Evolutionary conservation across 305 asterid species (phyloP).

Genomic region (Petunia hybrid): DNA sequence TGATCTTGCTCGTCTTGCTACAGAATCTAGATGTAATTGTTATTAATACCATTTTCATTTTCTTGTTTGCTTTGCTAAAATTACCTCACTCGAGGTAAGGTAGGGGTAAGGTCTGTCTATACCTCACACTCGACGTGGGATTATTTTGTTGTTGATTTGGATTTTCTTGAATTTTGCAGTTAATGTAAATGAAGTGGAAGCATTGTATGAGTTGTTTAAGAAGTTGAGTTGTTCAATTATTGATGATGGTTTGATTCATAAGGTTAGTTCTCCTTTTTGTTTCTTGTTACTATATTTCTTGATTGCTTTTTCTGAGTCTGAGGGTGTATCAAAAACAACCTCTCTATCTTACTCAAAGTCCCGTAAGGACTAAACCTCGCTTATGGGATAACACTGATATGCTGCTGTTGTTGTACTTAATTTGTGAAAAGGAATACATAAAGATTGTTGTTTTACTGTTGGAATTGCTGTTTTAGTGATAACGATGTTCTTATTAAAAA

Average conservation of each 20-base stretch:
- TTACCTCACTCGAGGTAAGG: no score
- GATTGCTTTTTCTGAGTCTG: background rate
- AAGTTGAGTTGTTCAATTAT: conserved; percentile 65
- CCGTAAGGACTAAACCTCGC: no score
- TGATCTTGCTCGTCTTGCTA: conserved; percentile 56
- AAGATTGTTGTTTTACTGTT: no score
- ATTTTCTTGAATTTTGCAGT: conserved; percentile 33
- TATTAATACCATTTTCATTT: background rate
- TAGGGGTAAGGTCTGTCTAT: no score
- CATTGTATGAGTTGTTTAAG: conserved; percentile 68
- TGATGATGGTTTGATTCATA: conserved; percentile 72
- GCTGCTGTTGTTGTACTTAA: no score
- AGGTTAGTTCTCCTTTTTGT: conserved; percentile 45
- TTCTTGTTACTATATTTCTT: background rate
- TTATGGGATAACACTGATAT: no score
- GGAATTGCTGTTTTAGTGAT: no score
- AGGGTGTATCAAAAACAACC: no score
- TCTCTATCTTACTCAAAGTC: no score
- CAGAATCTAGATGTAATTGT: conserved; percentile 66
- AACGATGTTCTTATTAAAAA: no score
- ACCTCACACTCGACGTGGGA: background rate
- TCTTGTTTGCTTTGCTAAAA: background rate
- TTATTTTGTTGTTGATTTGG: background rate
- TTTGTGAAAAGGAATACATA: no score
- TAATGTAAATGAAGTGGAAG: conserved; percentile 65